Evolutionary conservation across 331 rosid genomes (phyloP), one percentile per base, ranked within the genome.

Genomic region (Rosa hybrid): DNA sequence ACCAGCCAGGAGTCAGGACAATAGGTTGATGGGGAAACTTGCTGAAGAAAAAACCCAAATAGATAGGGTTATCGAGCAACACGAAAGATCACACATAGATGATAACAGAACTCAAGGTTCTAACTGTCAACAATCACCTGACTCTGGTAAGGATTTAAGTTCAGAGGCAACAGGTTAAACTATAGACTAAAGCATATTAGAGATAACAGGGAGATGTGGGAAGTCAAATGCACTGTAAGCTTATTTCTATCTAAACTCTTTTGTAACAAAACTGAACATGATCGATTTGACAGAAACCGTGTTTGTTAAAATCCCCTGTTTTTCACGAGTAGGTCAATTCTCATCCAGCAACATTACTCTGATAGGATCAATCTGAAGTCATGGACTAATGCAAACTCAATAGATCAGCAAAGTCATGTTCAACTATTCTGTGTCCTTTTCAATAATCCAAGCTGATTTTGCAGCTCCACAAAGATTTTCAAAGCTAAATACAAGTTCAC

Each of bases 121-220:
- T 14, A 30, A 2, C 16, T 17, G 12, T 45, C n/a, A 45, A 12
- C 75, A 71, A 23, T 54, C 56, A 23, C 71, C 72, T 12, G 13
- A 12, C 51, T 10, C 56, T 16, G 18, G 12, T 25, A 44, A 27
- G 23, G 79, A 4, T 14, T 13, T 45, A 25, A 44, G 34, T 60
- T 75, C 57, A 75, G 27, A 57, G 44, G 71, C 71, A 23, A 60
- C 23, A 41, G 11, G 72, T 60, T 62, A 16, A 44, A 23, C 71
- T 30, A 8, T 1, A 5, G 8, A 59, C 50, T 6, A 42, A 42
- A 42, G 45, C 0, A 5, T 42, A 42, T 5, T 42, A 0, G 20
- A 60, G 59, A 25, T 16, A n/a, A 50, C 5, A 54, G 53, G 12
- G 51, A 75, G 25, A 12, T 17, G 20, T 34, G 48, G 49, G 20